These are phyloP conservation scores for Claviceps pazoutovae DNA, from an alignment of 2,329 filamentous ascomycete genomes.

Conservation along the genomic window DNA sequence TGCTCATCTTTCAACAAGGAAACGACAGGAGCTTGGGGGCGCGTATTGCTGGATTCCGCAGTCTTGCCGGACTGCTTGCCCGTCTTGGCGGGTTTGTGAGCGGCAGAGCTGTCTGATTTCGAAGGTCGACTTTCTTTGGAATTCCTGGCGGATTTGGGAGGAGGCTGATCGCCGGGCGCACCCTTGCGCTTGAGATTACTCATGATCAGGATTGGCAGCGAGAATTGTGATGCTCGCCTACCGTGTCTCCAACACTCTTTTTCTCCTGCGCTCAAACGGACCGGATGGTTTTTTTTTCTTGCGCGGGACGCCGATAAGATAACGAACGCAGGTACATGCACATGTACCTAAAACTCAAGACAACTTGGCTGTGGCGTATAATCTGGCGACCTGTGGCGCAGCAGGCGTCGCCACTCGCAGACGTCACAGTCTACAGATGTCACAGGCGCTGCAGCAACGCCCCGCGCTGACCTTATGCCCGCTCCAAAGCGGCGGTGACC, in stretches of 20 bases:
- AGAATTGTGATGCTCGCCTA: background rate
- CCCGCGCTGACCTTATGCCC: background rate
- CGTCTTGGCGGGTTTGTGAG: constrained; percentile 13
- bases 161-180: constrained; percentile 35
- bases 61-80: constrained; percentile 19
- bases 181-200: constrained; percentile 45
- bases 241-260: background rate
- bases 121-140: constrained; percentile 32
- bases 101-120: constrained; percentile 25
- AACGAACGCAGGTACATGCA: background rate
- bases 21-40: constrained; percentile 22
- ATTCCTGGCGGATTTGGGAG: constrained; percentile 34
- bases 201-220: constrained; percentile 25
- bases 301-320: constrained; percentile 15
- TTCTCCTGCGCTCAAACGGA: no score
- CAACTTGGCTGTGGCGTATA: no score
- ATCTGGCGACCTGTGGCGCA: background rate
- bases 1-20: constrained; percentile 61
- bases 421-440: background rate
- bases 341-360: no score
- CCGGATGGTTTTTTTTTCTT: constrained; percentile 6
- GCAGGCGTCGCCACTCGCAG: background rate
- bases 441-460: background rate
- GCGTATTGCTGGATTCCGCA: constrained; percentile 12
- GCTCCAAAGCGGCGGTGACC: background rate